A percentile compares a stretch with the other conserved stretches of the same genome.
Evolutionary conservation across 495 filamentous ascomycete species (phyloP).

Genomic region (Xylaria acuta): DNA sequence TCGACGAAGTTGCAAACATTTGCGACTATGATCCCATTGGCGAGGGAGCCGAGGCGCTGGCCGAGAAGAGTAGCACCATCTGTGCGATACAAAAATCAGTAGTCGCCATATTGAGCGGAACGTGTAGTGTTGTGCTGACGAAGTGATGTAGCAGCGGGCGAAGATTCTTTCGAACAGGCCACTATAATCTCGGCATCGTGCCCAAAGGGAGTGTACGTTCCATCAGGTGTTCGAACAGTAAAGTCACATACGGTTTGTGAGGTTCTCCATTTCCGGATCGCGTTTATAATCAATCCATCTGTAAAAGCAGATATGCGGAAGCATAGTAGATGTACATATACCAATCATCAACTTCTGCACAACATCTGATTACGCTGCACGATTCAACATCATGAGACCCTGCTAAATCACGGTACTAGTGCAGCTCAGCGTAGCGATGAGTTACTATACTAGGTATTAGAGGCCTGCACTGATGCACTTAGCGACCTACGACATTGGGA

Average conservation of each 20-base stretch:
- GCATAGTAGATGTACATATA: not conserved
- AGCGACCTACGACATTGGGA: not conserved
- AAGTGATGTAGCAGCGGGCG: not conserved
- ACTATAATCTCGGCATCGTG: not conserved
- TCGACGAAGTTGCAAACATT: not conserved
- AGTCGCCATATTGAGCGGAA: not conserved
- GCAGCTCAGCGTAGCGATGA: slow-evolving; percentile 13
- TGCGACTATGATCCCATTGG: slow-evolving; percentile 1
- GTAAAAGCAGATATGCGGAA: not conserved
- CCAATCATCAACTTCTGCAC: not conserved
- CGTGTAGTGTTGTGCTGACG: not conserved
- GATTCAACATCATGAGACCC: not conserved
- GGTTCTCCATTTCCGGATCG: not conserved
- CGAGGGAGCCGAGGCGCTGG: not conserved
- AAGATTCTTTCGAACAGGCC: not conserved
- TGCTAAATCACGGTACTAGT: not conserved
- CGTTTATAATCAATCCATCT: not conserved
- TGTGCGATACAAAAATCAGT: not conserved
- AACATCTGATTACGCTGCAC: not conserved
- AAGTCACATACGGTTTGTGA: not conserved
- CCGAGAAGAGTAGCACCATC: slow-evolving; percentile 17
- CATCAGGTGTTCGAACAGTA: not conserved
- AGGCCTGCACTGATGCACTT: not conserved
- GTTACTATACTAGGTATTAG: not conserved
- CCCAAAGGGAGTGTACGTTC: not conserved